A percentile compares a stretch with the other conserved stretches of the same genome.
phyloP scores from a whole-genome alignment of 805 yeast species.

The Komagataella populi region DNA sequence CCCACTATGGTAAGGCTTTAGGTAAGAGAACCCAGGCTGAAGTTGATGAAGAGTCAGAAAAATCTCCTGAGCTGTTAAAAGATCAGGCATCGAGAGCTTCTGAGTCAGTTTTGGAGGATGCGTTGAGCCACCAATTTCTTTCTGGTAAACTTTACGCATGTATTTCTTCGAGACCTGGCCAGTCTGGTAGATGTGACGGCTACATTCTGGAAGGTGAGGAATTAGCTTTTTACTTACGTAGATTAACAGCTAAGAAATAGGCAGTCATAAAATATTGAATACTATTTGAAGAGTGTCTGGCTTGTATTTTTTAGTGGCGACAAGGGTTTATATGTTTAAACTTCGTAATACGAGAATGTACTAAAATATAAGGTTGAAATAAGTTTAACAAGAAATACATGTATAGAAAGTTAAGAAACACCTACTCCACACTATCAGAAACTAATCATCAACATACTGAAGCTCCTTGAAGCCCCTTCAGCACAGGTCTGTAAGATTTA shows the following conservation, averaged over 20 bases:
- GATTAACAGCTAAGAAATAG: conserved; percentile 98
- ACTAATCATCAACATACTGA: background rate
- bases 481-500: background rate
- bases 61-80: conserved; percentile 73
- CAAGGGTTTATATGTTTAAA: too few species aligned
- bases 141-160: conserved; percentile 98
- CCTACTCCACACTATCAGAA: background rate
- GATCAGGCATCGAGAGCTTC: conserved; percentile 90
- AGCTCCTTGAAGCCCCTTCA: background rate
- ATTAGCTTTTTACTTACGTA: conserved; percentile 99
- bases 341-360: too few species aligned
- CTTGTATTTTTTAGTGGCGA: background rate
- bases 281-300: background rate
- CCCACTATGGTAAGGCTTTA: conserved; percentile 89
- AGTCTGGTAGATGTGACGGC: conserved; percentile 99
- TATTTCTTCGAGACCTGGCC: conserved; percentile 99
- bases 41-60: conserved; percentile 45
- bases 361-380: too few species aligned
- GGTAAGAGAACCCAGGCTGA: conserved; percentile 67
- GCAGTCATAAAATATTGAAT: conserved; percentile 5
- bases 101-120: conserved; percentile 71
- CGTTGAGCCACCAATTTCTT: conserved; percentile 93
- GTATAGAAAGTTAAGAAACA: background rate
- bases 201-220: conserved; percentile 99
- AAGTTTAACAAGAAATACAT: too few species aligned